A percentile compares a stretch with the other conserved stretches of the same genome.
phyloP scores from a whole-genome alignment of 2,329 filamentous ascomycete genomes.

The Teratosphaeria zuluensis region DNA sequence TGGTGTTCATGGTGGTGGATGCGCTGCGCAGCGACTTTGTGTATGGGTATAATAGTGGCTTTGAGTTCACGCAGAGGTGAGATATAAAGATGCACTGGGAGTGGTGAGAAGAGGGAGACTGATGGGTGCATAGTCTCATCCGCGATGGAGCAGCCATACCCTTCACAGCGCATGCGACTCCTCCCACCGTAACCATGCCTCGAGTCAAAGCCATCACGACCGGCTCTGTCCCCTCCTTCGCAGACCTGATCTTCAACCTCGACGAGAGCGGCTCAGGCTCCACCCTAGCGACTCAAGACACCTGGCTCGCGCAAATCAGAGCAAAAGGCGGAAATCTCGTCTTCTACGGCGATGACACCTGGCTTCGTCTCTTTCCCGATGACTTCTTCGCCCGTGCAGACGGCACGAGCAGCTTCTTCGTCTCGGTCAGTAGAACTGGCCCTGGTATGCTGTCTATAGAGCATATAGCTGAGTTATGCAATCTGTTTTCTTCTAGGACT shows the following conservation, averaged over 20 bases:
- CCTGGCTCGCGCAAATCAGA: constrained; percentile 90
- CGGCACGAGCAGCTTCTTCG: constrained; percentile 96
- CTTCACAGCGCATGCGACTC: constrained; percentile 91
- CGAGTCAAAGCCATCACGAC: constrained; percentile 95
- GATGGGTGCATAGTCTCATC: constrained; percentile 55
- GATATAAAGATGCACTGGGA: constrained; percentile 9
- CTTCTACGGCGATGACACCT: constrained; percentile 97
- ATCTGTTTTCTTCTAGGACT: constrained; percentile 55
- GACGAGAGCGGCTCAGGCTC: constrained; percentile 89
- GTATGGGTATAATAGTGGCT: constrained; percentile 69
- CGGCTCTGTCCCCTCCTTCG: constrained; percentile 93
- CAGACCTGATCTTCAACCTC: constrained; percentile 93
- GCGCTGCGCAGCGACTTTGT: constrained; percentile 94
- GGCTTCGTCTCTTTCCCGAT: constrained; percentile 82
- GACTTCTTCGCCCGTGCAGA: constrained; percentile 72
- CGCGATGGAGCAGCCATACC: constrained; percentile 73
- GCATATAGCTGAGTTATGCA: constrained; percentile 28
- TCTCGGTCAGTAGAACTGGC: constrained; percentile 59
- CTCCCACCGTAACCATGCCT: constrained; percentile 97
- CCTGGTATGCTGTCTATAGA: constrained; percentile 16
- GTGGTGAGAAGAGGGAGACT: neutral
- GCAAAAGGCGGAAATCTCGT: constrained; percentile 67
- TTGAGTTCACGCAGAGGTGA: constrained; percentile 78
- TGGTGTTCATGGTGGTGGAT: constrained; percentile 97
- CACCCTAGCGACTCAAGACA: constrained; percentile 79